Percentiles rank a stretch among this genome's conserved stretches.
Evolutionary conservation across 352 stramenopile genomes (phyloP).

Genomic region (Globisporangium carolinianum): DNA sequence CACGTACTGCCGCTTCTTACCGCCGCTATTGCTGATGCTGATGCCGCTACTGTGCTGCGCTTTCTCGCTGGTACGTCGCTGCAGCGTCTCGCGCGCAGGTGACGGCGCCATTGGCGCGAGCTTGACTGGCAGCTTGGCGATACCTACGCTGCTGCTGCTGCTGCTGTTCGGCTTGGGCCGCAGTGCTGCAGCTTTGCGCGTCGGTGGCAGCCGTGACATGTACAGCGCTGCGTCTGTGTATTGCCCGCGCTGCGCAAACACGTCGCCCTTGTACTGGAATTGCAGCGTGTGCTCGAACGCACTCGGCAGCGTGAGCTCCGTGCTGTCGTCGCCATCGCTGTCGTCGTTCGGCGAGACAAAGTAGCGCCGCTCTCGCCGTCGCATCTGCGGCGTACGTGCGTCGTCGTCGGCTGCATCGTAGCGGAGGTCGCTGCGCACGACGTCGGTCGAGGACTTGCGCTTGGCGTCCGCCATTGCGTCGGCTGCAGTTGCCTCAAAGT

Average conservation of each 20-base stretch:
- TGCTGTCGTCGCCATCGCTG: neutral
- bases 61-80: slow-evolving; percentile 12
- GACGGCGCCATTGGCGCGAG: slow-evolving; percentile 32
- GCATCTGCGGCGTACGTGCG: slow-evolving; percentile 1
- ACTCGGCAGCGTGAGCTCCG: slow-evolving; percentile 9
- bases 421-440: neutral
- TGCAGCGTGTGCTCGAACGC: slow-evolving; percentile 32
- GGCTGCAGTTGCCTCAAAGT: neutral
- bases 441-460: slow-evolving; percentile 5
- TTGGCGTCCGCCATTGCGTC: slow-evolving; percentile 3
- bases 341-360: slow-evolving; percentile 17
- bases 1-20: slow-evolving; percentile 56
- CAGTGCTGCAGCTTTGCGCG: slow-evolving; percentile 28
- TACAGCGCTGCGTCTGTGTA: slow-evolving; percentile 66
- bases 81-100: slow-evolving; percentile 9
- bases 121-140: slow-evolving; percentile 41
- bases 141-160: slow-evolving; percentile 7
- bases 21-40: too few species aligned
- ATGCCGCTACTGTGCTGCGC: slow-evolving; percentile 16
- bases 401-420: neutral
- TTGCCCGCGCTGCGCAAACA: slow-evolving; percentile 65
- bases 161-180: slow-evolving; percentile 11
- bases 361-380: slow-evolving; percentile 15
- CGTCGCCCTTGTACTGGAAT: slow-evolving; percentile 66
- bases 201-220: slow-evolving; percentile 58